Evolutionary conservation across 768 basidiomycete species (phyloP).

Genomic region (Podaxis pistillaris): DNA sequence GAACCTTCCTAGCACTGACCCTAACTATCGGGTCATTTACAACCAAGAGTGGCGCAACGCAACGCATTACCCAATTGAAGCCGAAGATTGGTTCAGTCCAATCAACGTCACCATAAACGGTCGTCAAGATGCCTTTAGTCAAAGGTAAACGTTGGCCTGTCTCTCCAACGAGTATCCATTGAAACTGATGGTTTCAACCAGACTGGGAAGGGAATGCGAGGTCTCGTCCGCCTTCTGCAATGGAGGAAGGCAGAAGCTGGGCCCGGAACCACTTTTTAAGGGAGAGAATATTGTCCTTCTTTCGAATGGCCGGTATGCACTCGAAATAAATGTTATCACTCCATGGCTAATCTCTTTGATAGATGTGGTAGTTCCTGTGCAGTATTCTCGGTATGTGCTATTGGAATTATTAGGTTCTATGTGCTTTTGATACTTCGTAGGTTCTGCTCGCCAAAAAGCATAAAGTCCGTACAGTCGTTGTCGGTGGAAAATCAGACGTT

Average conservation of each 20-base stretch:
- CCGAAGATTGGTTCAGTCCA: conserved; percentile 47
- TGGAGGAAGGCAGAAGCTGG: not conserved
- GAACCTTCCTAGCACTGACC: conserved; percentile 37
- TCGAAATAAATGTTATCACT: not conserved
- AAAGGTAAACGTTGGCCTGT: conserved; percentile 28
- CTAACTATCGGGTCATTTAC: conserved; percentile 41
- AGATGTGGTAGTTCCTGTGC: not conserved
- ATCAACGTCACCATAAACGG: conserved; percentile 45
- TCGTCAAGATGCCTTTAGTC: conserved; percentile 47
- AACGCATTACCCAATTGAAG: conserved; percentile 39
- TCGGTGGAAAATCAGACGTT: conserved; percentile 48
- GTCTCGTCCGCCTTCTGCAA: not conserved
- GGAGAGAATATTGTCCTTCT: conserved; percentile 49
- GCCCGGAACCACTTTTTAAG: conserved; percentile 41
- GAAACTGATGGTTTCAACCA: conserved; percentile 16
- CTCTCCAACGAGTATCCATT: not conserved
- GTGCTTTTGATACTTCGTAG: conserved; percentile 26
- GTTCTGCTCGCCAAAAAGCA: conserved; percentile 61
- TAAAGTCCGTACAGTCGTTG: conserved; percentile 53
- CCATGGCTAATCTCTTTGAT: conserved; percentile 28
- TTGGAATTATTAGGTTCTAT: not conserved
- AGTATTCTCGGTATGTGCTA: not conserved
- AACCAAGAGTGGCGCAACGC: conserved; percentile 51
- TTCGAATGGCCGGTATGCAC: conserved; percentile 49
- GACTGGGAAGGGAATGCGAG: conserved; percentile 47